phyloP scores from a whole-genome alignment of 2,329 filamentous ascomycete genomes.

The Rhinocladiella mackenziei region DNA sequence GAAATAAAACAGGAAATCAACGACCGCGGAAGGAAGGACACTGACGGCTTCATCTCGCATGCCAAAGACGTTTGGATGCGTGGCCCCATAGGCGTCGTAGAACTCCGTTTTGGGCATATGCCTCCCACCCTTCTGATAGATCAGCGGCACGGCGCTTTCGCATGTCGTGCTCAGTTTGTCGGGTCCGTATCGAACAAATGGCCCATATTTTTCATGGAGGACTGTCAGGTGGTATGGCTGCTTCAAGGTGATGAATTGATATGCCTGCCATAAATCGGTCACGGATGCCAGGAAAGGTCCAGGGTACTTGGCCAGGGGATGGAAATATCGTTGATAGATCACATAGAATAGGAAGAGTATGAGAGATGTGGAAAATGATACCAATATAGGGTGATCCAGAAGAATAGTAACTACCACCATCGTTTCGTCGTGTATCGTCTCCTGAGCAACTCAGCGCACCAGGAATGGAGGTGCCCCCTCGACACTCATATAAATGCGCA shows the following conservation, averaged over 20 bases:
- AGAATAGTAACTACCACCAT: no score
- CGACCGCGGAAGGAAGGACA: no score
- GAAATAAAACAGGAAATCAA: neutral
- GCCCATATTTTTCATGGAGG: slow-evolving; percentile 38
- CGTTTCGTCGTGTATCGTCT: no score
- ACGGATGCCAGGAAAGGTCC: slow-evolving; percentile 29
- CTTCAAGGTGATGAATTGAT: slow-evolving; percentile 30
- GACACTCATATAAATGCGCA: no score
- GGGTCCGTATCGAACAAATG: slow-evolving; percentile 41
- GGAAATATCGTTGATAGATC: slow-evolving; percentile 32
- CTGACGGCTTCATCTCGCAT: slow-evolving; percentile 32
- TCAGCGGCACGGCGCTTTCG: neutral
- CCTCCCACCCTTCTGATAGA: slow-evolving; percentile 28
- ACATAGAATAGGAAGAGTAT: neutral
- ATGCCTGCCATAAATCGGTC: slow-evolving; percentile 34
- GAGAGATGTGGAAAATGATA: no score
- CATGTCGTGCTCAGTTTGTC: slow-evolving; percentile 34
- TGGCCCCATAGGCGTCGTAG: slow-evolving; percentile 35
- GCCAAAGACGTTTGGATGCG: slow-evolving; percentile 36
- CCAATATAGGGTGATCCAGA: no score
- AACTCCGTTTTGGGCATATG: slow-evolving; percentile 37
- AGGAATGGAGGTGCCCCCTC: no score
- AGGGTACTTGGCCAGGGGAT: slow-evolving; percentile 32
- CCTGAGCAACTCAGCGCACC: no score
- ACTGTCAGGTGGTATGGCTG: slow-evolving; percentile 38